A percentile compares a stretch with the other conserved stretches of the same genome.
Conservation (phyloP, 441 rosid genomes). For the Melianthus villosus region DNA sequence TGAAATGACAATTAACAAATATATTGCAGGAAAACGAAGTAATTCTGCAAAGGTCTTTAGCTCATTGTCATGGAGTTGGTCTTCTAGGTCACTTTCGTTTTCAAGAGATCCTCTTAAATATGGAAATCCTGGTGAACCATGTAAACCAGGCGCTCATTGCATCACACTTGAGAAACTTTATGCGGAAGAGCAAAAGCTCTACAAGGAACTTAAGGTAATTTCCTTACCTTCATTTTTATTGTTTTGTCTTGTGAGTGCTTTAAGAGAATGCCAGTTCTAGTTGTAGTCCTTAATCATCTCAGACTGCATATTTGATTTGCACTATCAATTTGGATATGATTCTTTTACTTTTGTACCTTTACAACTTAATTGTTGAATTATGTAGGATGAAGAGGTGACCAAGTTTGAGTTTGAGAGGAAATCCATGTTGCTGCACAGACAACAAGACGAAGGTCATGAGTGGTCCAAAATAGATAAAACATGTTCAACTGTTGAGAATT, state of each 20-base stretch:
- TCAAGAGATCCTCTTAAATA: conserved; percentile 23
- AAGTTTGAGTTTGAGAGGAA: conserved; percentile 65
- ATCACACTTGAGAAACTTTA: conserved; percentile 62
- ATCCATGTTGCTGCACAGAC: conserved; percentile 44
- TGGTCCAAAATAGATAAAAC: conserved; percentile 46
- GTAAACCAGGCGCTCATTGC: conserved; percentile 78
- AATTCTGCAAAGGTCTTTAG: conserved; percentile 74
- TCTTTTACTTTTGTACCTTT: too few species aligned
- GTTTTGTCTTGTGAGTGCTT: conserved; percentile 3
- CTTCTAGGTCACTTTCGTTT: conserved; percentile 55
- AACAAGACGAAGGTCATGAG: conserved; percentile 48
- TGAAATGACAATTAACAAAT: conserved; percentile 7
- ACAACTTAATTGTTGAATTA: conserved; percentile 4
- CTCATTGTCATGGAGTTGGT: conserved; percentile 84
- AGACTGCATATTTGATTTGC: too few species aligned
- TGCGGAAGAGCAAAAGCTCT: conserved; percentile 62
- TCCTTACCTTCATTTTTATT: conserved; percentile 10
- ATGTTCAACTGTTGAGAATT: conserved; percentile 36
- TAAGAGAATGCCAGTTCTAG: too few species aligned
- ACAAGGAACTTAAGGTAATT: conserved; percentile 63
- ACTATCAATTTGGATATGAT: too few species aligned
- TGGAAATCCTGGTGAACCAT: conserved; percentile 39
- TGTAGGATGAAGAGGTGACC: conserved; percentile 60
- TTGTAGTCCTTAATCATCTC: too few species aligned
- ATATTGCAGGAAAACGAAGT: conserved; percentile 58